Base-by-base conservation (phyloP, 2,329 filamentous ascomycete species). In the Fusarium pseudocircinatum region DNA sequence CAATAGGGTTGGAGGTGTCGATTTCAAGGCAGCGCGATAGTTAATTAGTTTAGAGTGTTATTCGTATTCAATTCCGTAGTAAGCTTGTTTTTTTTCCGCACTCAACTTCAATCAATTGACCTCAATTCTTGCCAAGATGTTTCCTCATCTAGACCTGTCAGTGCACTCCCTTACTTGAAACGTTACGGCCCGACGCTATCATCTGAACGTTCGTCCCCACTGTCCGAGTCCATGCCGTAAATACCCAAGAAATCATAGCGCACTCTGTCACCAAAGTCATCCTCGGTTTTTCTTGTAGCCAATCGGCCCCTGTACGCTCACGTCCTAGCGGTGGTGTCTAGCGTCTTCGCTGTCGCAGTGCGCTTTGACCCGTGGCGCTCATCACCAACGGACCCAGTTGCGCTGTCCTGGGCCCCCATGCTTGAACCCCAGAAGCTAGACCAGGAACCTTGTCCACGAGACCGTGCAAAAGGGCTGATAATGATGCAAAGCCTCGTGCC, bases 21-120 rank as follows among this genome's bases (percentile, higher is more conserved):
- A 76, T 26, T 76, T 76, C 56, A 68, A 73, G 42, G 74, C 69
- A 32, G 74, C 74, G 18, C 62, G 59, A 40, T 76, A 75, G 32
- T 40, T 30, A 68, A 37, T 36, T 22, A 44, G 49, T 28, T 20
- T 53, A 53, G 30, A 36, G 36, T 39, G 36, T 18, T 32, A 32
- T 32, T 36, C 37, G 32, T 32, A 36, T 47, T 63, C n/a, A 49
- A 4, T 28, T 16, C 43, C 26, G 36, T 28, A 26, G 28, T 39
- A 46, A 59, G 50, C 36, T 54, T 54, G 24, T 46, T 28, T 30
- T 26, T 26, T 28, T 50, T 26, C 62, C 39, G 13, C 36, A 32
- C 22, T 32, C 9, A 34, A 34, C 30, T 24, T 49, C 5, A 34
- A 9, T 30, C 18, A n/a, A 43, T 52, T 26, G 34, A 24, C 28